phyloP scores from a whole-genome alignment of 768 basidiomycete genomes.

The Tylopilus sp. region DNA sequence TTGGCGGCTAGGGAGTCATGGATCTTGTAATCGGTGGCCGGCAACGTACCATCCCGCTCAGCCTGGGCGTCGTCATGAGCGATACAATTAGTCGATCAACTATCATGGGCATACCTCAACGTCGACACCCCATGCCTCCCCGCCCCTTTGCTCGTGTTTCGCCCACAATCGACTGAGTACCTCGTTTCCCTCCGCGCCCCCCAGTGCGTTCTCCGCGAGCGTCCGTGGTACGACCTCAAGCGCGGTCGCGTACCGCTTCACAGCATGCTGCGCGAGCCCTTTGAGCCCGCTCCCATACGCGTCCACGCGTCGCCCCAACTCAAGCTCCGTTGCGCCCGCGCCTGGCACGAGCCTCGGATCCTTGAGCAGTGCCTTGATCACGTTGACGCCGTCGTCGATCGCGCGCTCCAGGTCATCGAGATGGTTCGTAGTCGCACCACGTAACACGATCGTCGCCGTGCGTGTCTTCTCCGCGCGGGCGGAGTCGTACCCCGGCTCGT shows the following conservation, averaged over 20 bases:
- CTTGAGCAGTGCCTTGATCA: conserved; percentile 89
- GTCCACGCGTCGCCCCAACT: conserved; percentile 83
- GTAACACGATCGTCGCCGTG: conserved; percentile 91
- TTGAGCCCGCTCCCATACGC: conserved; percentile 83
- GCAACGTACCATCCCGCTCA: conserved; percentile 75
- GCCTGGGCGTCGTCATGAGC: conserved; percentile 41
- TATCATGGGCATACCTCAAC: conserved; percentile 62
- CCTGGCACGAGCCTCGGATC: conserved; percentile 90
- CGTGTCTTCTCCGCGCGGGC: conserved; percentile 68
- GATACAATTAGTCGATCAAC: background rate
- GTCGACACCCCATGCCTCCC: conserved; percentile 81
- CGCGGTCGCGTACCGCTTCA: conserved; percentile 84
- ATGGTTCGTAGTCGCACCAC: conserved; percentile 92
- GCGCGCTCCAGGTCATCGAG: conserved; percentile 96
- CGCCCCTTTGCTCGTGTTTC: conserved; percentile 76
- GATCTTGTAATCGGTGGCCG: conserved; percentile 60
- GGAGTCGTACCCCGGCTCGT: conserved; percentile 61
- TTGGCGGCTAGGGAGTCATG: conserved; percentile 89
- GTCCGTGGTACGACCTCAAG: conserved; percentile 92
- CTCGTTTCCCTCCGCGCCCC: conserved; percentile 89
- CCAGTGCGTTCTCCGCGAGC: conserved; percentile 92
- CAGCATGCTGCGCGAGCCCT: conserved; percentile 91
- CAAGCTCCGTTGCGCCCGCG: conserved; percentile 91
- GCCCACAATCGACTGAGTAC: conserved; percentile 87
- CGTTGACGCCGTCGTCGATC: conserved; percentile 94